A percentile compares a stretch with the other conserved stretches of the same genome.
Evolutionary conservation across 2,329 filamentous ascomycete genomes (phyloP).

Genomic region (Penicillium sp.): DNA sequence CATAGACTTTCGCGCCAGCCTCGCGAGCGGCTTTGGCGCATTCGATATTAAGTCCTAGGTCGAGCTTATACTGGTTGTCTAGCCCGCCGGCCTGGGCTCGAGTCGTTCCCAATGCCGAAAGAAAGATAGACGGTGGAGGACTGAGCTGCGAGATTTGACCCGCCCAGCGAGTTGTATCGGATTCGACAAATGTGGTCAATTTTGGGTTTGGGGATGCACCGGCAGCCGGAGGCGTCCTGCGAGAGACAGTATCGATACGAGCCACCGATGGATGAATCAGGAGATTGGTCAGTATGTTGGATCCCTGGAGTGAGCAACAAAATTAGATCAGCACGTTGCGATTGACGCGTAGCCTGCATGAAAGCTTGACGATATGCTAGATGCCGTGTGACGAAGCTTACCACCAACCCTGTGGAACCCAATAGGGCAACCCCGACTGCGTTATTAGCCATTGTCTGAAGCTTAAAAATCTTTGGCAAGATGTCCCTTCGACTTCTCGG

Average conservation of each 20-base stretch:
- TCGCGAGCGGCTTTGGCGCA: slow-evolving; percentile 71
- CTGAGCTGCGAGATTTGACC: slow-evolving; percentile 53
- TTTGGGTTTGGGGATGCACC: slow-evolving; percentile 54
- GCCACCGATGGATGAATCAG: slow-evolving; percentile 35
- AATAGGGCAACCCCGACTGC: slow-evolving; percentile 31
- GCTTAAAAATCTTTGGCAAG: neutral
- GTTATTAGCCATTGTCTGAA: slow-evolving; percentile 38
- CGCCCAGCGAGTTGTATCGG: slow-evolving; percentile 68
- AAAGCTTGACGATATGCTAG: neutral
- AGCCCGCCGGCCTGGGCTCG: slow-evolving; percentile 69
- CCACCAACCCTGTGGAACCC: slow-evolving; percentile 49
- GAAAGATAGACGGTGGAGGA: slow-evolving; percentile 61
- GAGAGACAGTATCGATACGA: slow-evolving; percentile 44
- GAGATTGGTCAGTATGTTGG: slow-evolving; percentile 63
- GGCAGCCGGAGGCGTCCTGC: slow-evolving; percentile 35
- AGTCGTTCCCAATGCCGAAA: slow-evolving; percentile 79
- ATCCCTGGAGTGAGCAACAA: slow-evolving; percentile 51
- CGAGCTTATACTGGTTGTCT: slow-evolving; percentile 78
- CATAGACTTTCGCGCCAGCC: slow-evolving; percentile 68
- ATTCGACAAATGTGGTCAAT: slow-evolving; percentile 62
- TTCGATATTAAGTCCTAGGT: slow-evolving; percentile 79
- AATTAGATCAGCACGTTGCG: neutral
- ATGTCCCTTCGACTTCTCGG: neutral
- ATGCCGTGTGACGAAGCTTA: slow-evolving; percentile 25
- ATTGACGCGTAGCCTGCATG: neutral